Base-by-base conservation (phyloP, 352 stramenopile species). In the Phytophthora pini region DNA sequence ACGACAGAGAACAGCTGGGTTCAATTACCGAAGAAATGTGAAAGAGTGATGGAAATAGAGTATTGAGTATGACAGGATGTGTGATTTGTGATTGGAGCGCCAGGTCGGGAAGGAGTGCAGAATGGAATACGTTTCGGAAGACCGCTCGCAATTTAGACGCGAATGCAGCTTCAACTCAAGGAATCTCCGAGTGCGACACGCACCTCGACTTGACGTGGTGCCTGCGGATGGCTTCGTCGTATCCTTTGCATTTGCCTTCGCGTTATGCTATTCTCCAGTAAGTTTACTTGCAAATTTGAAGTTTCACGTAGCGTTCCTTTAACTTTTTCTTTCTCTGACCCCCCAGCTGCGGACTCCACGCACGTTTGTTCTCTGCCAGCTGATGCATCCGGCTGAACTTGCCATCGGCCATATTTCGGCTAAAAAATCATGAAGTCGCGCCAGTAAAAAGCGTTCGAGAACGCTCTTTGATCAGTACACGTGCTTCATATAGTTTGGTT, bases 1-100 rank as follows among this genome's bases (percentile, higher is more conserved):
- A 58, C 47, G 65, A 64, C 64, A 63, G 62, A 59, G 47, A 56
- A 51, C 56, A 61, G 56, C 56, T 58, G 51, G 32, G 26, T 36
- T 36, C 7, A 12, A 27, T 29, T 51, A 54, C 17, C 17, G 17
- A 20, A 20, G 17, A 20, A 20, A 13, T 50, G 10, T 38, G 34
- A n/a, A 24, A 56, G 3, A 56, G 50, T 24, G 8, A 45, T n/a
- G 50, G 29, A 52, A 52, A 47, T 36, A 46, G 12, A 36, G 10
- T 6, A 60, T 51, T n/a, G 5, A 44, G 27, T 49, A 4, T 49
- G 24, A 58, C 38, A 49, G 27, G 36, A 36, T 36, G 31, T 36
- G 2, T 4, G 31, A 0, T 36, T 4, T 32, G 6, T 13, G 40
- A n/a, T 26, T 20, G 46, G 4, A 56, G 12, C 38, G 4, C 50